Evolutionary conservation across 345 rosid species (phyloP), one percentile per base, ranked within the genome.

Genomic region (Odontarrhena argentea): DNA sequence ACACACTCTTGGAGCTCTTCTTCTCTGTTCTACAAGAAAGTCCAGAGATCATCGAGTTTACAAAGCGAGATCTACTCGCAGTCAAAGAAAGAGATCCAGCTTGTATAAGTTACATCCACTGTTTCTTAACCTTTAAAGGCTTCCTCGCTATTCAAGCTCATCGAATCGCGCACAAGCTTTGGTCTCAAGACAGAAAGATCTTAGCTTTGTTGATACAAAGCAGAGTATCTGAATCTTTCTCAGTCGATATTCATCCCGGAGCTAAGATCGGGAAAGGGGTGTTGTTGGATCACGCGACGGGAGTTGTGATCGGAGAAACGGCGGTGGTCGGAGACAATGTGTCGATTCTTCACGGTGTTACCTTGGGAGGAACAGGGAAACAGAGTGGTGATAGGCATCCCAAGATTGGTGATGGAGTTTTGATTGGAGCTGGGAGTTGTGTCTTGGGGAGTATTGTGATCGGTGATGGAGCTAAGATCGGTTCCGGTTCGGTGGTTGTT

Each of bases 281-380:
- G 8, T 40, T 93, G 38, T 72, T 93, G 11, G 98, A 93, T 43
- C 98, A 93, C 26, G 96, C 96, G 0, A 90, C 97, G 0, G 96
- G 86, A 0, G 70, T 93, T 0, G 87, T 93, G 54, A 80, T 87
- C 7, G 97, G 98, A 10, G 98, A 93, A 66, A 93, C 98, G 0
- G 92, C 98, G 9, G 97, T 89, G 68, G 76, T 93, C 2, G 98
- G 98, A 4, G 76, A 88, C 68, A 81, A 90, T 45, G 98, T 90
- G 30, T 90, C 98, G 30, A 93, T 93, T 52, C 71, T 93, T 56
- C 98, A 90, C 45, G 85, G 86, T 36, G 97, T 93, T 61, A 90
- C 98, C 0, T 70, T 90, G 9, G 98, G 98, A 2, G 97, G 96
- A 7, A 93, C 97, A 0, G 98, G 98, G 12, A 93, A 93, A 74